Percentiles rank a stretch among this genome's conserved stretches.
These are phyloP conservation scores for Paraphoma chrysanthemicola DNA, from an alignment of 2,329 filamentous ascomycete genomes.

Conservation along the genomic window DNA sequence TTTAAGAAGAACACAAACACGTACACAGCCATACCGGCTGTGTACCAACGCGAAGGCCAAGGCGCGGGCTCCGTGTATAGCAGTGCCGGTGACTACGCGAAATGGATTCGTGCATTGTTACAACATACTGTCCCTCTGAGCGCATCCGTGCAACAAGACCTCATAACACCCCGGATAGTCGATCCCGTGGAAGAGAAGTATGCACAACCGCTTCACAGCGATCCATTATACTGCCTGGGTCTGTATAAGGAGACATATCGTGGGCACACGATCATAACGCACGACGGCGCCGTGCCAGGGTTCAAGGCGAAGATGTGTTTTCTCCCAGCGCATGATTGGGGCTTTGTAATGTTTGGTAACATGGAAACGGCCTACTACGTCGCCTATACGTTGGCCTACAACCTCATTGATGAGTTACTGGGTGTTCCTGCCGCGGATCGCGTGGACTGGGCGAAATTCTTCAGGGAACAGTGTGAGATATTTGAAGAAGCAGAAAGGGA, in stretches of 20 bases:
- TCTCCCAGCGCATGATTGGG: constrained; percentile 17
- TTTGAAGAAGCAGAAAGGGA: constrained; percentile 4
- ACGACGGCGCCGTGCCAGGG: constrained; percentile 14
- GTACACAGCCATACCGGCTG: constrained; percentile 11
- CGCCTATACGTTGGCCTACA: constrained; percentile 10
- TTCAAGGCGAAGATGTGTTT: constrained; percentile 14
- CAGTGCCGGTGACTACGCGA: constrained; percentile 27
- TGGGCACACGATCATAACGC: constrained; percentile 11
- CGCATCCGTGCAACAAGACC: constrained; percentile 14
- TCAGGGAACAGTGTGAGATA: neutral
- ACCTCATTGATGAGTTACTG: constrained; percentile 11
- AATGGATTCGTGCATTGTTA: constrained; percentile 34
- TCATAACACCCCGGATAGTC: constrained; percentile 19
- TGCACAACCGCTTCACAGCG: constrained; percentile 9
- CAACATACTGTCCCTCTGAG: constrained; percentile 10
- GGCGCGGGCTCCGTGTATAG: constrained; percentile 33
- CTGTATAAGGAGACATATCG: constrained; percentile 13
- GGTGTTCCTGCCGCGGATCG: neutral
- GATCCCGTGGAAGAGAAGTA: neutral
- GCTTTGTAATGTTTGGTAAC: constrained; percentile 15
- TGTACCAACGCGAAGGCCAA: constrained; percentile 19
- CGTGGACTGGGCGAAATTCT: constrained; percentile 8
- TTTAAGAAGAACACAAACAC: constrained; percentile 9
- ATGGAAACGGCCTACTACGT: constrained; percentile 8
- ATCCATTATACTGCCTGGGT: constrained; percentile 16